A percentile compares a stretch with the other conserved stretches of the same genome.
These are phyloP conservation scores for Plasmodium adleri DNA, from an alignment of 169 alveolate genomes.

Conservation along the genomic window DNA sequence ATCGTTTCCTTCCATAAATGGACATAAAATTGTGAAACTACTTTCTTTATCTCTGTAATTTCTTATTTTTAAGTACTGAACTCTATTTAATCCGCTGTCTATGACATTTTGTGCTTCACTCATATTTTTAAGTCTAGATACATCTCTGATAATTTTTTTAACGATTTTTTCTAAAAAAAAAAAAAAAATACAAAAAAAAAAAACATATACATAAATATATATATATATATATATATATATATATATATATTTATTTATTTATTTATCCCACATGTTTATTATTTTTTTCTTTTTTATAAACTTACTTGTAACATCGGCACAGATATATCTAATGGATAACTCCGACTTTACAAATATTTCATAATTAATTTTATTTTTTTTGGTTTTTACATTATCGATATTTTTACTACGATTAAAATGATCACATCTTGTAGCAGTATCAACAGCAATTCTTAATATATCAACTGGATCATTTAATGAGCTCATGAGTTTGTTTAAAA, in stretches of 20 bases:
- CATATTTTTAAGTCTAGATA: conserved; percentile 47
- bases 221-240: not conserved
- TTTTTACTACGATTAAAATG: conserved; percentile 17
- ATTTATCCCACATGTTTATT: not conserved
- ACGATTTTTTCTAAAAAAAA: conserved; percentile 20
- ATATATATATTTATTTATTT: not conserved
- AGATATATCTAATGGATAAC: conserved; percentile 53
- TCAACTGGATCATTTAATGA: conserved; percentile 83
- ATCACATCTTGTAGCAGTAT: conserved; percentile 81
- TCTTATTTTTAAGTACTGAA: conserved; percentile 52
- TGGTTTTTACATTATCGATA: not conserved
- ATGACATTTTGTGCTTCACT: conserved; percentile 45
- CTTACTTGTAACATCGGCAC: conserved; percentile 68
- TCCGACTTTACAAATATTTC: conserved; percentile 54
- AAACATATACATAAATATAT: not conserved
- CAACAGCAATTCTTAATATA: conserved; percentile 80
- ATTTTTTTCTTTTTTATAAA: not conserved
- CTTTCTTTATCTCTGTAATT: conserved; percentile 36
- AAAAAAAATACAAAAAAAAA: not conserved
- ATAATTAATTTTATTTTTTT: conserved; percentile 17
- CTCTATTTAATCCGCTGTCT: conserved; percentile 19
- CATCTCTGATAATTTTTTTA: conserved; percentile 17
- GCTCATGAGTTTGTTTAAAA: conserved; percentile 78
- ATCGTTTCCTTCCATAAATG: conserved; percentile 66
- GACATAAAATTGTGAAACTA: conserved; percentile 36